Conservation (phyloP, 2,329 filamentous ascomycete species). For the Cladophialophora exuberans region DNA sequence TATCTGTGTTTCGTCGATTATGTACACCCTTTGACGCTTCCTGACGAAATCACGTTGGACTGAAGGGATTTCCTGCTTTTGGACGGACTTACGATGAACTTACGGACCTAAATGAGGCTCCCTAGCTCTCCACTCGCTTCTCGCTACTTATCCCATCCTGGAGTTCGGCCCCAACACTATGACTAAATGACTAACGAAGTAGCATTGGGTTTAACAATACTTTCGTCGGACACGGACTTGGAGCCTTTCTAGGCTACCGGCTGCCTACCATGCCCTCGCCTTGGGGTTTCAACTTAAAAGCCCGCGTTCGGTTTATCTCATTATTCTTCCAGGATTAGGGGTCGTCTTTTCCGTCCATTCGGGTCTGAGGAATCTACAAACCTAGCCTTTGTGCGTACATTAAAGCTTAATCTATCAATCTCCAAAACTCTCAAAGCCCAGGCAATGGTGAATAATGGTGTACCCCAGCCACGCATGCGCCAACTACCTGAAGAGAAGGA, state of each 20-base stretch:
- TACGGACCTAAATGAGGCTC: neutral
- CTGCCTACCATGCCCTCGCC: neutral
- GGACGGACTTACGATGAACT: no score
- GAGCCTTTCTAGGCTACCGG: neutral
- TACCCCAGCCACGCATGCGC: neutral
- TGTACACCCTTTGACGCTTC: no score
- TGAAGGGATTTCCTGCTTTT: no score
- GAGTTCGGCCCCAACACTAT: neutral
- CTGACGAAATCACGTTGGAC: no score
- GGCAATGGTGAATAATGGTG: neutral
- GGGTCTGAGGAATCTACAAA: neutral
- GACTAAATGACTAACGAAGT: neutral
- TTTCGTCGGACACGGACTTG: neutral
- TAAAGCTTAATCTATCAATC: neutral
- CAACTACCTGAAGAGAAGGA: constrained; percentile 1
- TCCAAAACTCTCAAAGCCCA: neutral
- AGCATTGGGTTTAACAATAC: neutral
- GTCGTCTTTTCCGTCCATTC: neutral
- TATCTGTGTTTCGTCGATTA: no score
- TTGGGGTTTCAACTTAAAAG: neutral
- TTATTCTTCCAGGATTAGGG: no score
- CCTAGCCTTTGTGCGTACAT: neutral
- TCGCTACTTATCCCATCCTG: neutral
- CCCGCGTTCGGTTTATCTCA: neutral
- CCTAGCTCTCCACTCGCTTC: no score